Conservation (phyloP, 345 rosid species). For the Leavenworthia alabamica region DNA sequence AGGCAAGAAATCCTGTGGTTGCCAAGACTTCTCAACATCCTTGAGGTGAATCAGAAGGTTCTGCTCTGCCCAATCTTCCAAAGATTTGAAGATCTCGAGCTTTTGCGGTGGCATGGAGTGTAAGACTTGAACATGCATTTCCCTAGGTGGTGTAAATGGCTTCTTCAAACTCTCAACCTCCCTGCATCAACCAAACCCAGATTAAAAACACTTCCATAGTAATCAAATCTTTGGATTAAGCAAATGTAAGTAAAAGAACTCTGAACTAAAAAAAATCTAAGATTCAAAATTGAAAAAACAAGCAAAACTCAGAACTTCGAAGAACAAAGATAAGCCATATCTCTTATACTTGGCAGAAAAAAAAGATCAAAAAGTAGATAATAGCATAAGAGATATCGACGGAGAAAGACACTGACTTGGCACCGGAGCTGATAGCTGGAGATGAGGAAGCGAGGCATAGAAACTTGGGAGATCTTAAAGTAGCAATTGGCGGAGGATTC, state of each 20-base stretch:
- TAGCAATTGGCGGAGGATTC: constrained; percentile 47
- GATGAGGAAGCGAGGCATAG: constrained; percentile 44
- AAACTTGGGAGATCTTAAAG: constrained; percentile 69
- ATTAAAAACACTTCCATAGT: not conserved
- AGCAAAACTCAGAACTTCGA: too few species aligned
- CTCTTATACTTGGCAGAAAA: not conserved
- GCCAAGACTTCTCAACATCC: constrained; percentile 93
- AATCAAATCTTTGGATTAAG: not conserved
- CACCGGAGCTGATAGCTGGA: constrained; percentile 59
- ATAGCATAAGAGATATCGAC: constrained; percentile 6
- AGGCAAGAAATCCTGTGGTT: constrained; percentile 85
- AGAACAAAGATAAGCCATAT: constrained; percentile 19
- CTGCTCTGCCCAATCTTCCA: constrained; percentile 83
- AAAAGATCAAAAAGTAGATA: too few species aligned
- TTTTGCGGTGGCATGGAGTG: constrained; percentile 90
- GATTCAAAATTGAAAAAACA: constrained; percentile 28
- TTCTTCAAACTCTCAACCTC: constrained; percentile 63
- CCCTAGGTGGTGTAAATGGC: constrained; percentile 71
- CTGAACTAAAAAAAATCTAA: constrained; percentile 4
- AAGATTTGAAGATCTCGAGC: constrained; percentile 78
- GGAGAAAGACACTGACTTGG: constrained; percentile 40
- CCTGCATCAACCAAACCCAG: constrained; percentile 38
- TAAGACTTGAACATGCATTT: constrained; percentile 76
- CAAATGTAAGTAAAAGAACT: constrained; percentile 1
- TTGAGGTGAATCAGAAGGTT: constrained; percentile 63